Evolutionary conservation across 306 rosid species (phyloP).

Genomic region (Dryas octopetala): DNA sequence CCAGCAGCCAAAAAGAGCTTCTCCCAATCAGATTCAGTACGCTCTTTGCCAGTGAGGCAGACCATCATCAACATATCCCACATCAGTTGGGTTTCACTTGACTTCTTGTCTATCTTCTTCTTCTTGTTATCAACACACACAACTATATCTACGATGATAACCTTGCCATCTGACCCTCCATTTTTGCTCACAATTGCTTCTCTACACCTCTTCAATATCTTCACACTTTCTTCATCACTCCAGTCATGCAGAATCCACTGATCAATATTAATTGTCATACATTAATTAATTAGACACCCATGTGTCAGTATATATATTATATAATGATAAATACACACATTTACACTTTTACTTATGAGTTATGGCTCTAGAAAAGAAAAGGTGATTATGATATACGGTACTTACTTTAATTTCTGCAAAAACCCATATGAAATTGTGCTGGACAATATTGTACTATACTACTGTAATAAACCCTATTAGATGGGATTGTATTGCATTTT

Average conservation of each 20-base stretch:
- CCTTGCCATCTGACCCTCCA: constrained; percentile 17
- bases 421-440: too few species aligned
- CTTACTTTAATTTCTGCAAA: too few species aligned
- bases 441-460: too few species aligned
- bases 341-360: too few species aligned
- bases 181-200: constrained; percentile 29
- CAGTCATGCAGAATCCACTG: constrained; percentile 41
- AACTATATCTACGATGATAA: constrained; percentile 29
- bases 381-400: too few species aligned
- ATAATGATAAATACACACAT: neutral
- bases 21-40: constrained; percentile 23
- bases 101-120: neutral
- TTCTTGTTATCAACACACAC: neutral
- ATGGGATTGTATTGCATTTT: too few species aligned
- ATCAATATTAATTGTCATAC: neutral
- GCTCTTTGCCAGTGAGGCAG: constrained; percentile 18
- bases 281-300: neutral
- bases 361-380: too few species aligned
- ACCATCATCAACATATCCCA: constrained; percentile 34
- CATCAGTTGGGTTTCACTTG: constrained; percentile 18
- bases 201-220: constrained; percentile 27
- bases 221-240: constrained; percentile 33
- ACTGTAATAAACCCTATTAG: too few species aligned
- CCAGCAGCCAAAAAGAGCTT: constrained; percentile 17
- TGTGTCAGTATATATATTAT: too few species aligned